Base-by-base conservation (phyloP, 108 stramenopile genomes). In the Poteriospumella lacustris region DNA sequence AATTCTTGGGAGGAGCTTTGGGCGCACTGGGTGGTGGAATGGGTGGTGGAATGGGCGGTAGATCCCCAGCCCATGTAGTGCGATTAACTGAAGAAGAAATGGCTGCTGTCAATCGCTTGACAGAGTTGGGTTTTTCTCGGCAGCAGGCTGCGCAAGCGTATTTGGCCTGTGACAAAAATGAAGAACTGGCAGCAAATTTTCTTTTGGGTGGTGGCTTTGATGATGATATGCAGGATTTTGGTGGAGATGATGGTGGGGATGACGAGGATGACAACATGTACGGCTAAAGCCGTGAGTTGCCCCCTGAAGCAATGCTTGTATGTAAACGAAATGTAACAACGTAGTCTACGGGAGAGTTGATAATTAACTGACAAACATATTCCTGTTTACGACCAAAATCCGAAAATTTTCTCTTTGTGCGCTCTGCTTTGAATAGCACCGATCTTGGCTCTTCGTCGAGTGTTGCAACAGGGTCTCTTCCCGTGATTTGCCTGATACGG, bases 91-190 rank as follows among this genome's bases (percentile, higher is more conserved):
- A 92, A 75, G 95, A 96, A 83, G 95, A 97, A 81, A 90, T 90
- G 89, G 96, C 91, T 19, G 95, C 94, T 29, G 96, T 99, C 1
- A 85, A 92, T 79, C 90, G 95, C 38, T 89, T 99, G 56, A 80
- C 88, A 2, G 95, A 92, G 81, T 92, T 99, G 88, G 97, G 97
- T 40, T 99, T 99, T 82, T 91, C 95, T 77, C 82, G 91, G 76
- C 68, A 91, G 28, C 92, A 94, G 73, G 96, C 83, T 12, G 82
- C 76, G 2, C 94, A 97, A 88, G 97, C 97, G 3, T 99, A 94
- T 86, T 83, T 99, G 78, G 95, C 95, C 2, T 99, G 97, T 78
- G 97, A 99, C 85, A 99, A 97, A 90, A 96, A 99, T 84, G 94
- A 97, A 80, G 94, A 90, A 15, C 85, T 96, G 81, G 97, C 97